Percentiles rank a stretch among this genome's conserved stretches.
Evolutionary conservation across 495 filamentous ascomycete genomes (phyloP).

Genomic region (Penicillium canariense): DNA sequence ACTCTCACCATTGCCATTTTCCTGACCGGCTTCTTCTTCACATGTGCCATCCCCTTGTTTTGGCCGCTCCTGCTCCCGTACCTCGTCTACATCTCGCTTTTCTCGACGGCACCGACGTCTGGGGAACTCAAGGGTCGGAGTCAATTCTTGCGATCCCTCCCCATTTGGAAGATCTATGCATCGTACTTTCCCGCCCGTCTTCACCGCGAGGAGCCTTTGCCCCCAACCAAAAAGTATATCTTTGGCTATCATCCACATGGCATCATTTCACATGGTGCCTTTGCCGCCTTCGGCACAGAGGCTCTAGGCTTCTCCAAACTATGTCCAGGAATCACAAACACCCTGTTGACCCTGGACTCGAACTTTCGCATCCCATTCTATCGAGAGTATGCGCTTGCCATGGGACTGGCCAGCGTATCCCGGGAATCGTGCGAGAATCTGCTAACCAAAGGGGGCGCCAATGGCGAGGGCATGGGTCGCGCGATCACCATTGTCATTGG

Average conservation of each 20-base stretch:
- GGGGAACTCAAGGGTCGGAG: conserved; percentile 73
- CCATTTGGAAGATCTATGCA: conserved; percentile 84
- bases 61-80: conserved; percentile 95
- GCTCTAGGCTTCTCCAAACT: conserved; percentile 82
- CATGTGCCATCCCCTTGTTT: conserved; percentile 82
- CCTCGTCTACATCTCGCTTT: conserved; percentile 72
- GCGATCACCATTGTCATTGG: conserved; percentile 96
- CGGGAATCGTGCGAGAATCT: conserved; percentile 87
- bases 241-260: conserved; percentile 98
- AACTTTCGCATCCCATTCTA: conserved; percentile 96
- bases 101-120: conserved; percentile 71
- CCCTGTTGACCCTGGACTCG: conserved; percentile 80
- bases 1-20: conserved; percentile 74
- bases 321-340: conserved; percentile 94
- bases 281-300: conserved; percentile 89
- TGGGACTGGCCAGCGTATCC: conserved; percentile 86
- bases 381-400: conserved; percentile 81
- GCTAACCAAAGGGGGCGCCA: conserved; percentile 69
- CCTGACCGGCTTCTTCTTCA: conserved; percentile 83
- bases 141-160: conserved; percentile 66
- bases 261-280: conserved; percentile 94
- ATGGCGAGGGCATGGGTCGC: conserved; percentile 88
- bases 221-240: conserved; percentile 88
- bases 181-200: conserved; percentile 88
- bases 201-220: conserved; percentile 74